Conservation (phyloP, 2,329 filamentous ascomycete genomes). For the Keithomyces neogunnii region DNA sequence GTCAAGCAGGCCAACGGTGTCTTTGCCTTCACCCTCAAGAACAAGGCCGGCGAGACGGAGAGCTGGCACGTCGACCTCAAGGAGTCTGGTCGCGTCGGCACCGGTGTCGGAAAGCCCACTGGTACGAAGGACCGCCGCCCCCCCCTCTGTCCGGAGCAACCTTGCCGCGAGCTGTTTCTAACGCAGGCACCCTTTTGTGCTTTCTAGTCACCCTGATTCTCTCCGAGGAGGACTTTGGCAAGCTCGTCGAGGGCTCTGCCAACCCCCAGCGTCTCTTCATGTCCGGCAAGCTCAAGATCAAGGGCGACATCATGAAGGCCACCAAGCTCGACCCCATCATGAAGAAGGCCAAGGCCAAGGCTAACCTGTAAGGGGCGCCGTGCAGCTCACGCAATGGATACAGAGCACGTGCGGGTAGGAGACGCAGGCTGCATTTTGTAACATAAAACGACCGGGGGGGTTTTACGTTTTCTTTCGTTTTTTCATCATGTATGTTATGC, state of each 20-base stretch:
- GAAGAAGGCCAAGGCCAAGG: slow-evolving; percentile 76
- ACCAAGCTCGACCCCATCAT: slow-evolving; percentile 92
- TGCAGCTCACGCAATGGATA: not conserved
- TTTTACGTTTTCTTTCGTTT: slow-evolving; percentile 5
- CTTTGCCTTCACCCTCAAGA: slow-evolving; percentile 91
- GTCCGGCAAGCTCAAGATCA: slow-evolving; percentile 97
- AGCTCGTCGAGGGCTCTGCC: slow-evolving; percentile 76
- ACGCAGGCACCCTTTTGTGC: not conserved
- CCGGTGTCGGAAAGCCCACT: slow-evolving; percentile 72
- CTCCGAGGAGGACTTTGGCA: slow-evolving; percentile 78
- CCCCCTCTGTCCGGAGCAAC: not conserved
- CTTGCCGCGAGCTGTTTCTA: not conserved
- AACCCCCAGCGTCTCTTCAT: slow-evolving; percentile 96
- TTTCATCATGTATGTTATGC: slow-evolving; percentile 7
- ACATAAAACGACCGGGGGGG: not conserved
- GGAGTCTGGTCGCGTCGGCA: slow-evolving; percentile 73
- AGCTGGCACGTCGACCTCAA: slow-evolving; percentile 97
- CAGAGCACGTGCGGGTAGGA: not conserved
- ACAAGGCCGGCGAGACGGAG: slow-evolving; percentile 67
- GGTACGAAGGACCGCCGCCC: slow-evolving; percentile 43
- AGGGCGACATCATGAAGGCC: slow-evolving; percentile 97
- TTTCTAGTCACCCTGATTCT: slow-evolving; percentile 70
- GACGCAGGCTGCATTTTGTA: not conserved
- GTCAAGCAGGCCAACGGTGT: slow-evolving; percentile 82
- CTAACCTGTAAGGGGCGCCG: slow-evolving; percentile 60